phyloP scores from a whole-genome alignment of 495 filamentous ascomycete genomes.

The Tirmania nivea region DNA sequence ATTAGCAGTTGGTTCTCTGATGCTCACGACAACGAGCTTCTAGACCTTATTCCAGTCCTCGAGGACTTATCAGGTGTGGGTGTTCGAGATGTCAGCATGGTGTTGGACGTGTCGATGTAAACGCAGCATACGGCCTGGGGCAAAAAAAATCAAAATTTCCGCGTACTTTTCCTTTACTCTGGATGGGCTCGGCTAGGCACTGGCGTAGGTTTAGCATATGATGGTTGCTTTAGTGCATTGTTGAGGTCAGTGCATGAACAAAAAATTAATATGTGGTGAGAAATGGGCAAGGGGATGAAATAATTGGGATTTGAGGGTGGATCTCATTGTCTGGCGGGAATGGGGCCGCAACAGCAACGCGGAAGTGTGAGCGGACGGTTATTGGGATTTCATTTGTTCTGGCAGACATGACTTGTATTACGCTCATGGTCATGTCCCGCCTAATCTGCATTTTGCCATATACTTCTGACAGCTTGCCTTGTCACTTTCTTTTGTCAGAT shows the following conservation, averaged over 20 bases:
- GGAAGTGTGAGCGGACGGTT: background rate
- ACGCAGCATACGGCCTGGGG: slow-evolving; percentile 8
- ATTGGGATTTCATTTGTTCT: background rate
- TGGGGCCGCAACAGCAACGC: no score
- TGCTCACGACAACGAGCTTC: slow-evolving; percentile 95
- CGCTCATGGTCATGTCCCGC: background rate
- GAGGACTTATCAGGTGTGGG: slow-evolving; percentile 78
- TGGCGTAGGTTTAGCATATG: background rate
- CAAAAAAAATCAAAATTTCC: no score
- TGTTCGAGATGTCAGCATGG: slow-evolving; percentile 89
- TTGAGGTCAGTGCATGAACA: background rate
- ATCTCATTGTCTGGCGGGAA: no score
- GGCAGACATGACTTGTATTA: background rate
- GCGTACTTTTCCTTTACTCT: background rate
- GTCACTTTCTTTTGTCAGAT: background rate
- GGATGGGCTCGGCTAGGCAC: background rate
- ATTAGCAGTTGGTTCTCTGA: slow-evolving; percentile 99
- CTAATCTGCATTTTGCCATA: background rate
- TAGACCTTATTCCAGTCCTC: slow-evolving; percentile 94
- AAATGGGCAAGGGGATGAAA: no score
- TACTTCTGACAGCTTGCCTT: background rate
- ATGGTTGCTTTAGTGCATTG: background rate
- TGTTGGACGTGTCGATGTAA: slow-evolving; percentile 89
- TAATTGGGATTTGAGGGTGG: no score
- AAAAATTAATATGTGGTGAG: no score